Percentiles rank a stretch among this genome's conserved stretches.
Conservation (phyloP, 1,284 basidiomycete species). For the Earliella scabrosa region DNA sequence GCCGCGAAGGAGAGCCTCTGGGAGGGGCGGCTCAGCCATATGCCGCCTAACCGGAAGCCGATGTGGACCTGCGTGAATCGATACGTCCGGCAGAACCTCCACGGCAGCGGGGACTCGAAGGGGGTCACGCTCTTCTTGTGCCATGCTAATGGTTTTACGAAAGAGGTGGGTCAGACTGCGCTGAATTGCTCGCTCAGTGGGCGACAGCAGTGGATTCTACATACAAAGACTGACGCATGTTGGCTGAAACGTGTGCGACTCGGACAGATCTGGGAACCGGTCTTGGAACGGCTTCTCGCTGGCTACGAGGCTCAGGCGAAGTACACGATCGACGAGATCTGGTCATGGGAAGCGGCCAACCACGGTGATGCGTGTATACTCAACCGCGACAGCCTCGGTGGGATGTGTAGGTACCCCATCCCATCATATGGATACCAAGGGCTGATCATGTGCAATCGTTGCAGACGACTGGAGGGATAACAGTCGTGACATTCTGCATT, state of each 20-base stretch:
- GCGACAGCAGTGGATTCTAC: too few relatives aligned
- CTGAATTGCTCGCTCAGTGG: too few relatives aligned
- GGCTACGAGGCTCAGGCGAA: slow-evolving; percentile 14
- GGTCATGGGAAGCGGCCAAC: slow-evolving; percentile 58
- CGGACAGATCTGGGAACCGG: slow-evolving; percentile 42
- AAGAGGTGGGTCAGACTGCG: slow-evolving; percentile 42
- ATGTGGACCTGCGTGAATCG: slow-evolving; percentile 39
- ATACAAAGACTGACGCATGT: too few relatives aligned
- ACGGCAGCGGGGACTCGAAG: slow-evolving; percentile 29
- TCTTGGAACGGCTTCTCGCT: slow-evolving; percentile 29
- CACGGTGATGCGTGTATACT: slow-evolving; percentile 58
- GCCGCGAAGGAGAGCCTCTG: slow-evolving; percentile 28
- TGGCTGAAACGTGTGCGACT: too few relatives aligned
- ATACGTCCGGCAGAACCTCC: slow-evolving; percentile 31
- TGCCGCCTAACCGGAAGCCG: slow-evolving; percentile 21
- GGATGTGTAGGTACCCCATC: slow-evolving; percentile 41
- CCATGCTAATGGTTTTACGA: slow-evolving; percentile 41
- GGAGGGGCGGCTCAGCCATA: slow-evolving; percentile 26
- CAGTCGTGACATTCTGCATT: slow-evolving; percentile 53
- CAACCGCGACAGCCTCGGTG: slow-evolving; percentile 50
- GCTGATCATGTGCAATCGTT: not conserved
- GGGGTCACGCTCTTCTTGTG: slow-evolving; percentile 39
- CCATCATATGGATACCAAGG: not conserved
- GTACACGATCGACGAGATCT: slow-evolving; percentile 53
- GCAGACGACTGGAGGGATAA: slow-evolving; percentile 55